Conservation (phyloP, 2,329 filamentous ascomycete species). For the Xylaria sp. region DNA sequence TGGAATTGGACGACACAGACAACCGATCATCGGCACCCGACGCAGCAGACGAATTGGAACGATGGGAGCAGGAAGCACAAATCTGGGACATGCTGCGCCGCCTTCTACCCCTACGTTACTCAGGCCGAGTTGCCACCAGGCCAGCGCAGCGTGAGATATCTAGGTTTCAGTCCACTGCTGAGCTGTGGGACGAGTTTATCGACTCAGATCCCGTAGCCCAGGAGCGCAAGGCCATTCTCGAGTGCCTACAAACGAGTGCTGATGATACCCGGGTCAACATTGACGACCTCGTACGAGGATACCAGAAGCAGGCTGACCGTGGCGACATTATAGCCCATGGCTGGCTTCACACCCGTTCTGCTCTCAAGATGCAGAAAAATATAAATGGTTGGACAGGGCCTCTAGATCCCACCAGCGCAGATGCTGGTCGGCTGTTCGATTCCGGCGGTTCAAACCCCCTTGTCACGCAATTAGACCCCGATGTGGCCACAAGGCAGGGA, state of each 20-base stretch:
- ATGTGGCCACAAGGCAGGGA: conserved; percentile 81
- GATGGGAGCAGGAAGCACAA: conserved; percentile 82
- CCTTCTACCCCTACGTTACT: conserved; percentile 73
- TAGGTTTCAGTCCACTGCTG: conserved; percentile 37
- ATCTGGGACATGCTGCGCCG: conserved; percentile 87
- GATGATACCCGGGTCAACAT: conserved; percentile 70
- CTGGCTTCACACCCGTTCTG: conserved; percentile 89
- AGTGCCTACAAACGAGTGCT: conserved; percentile 84
- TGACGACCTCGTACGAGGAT: conserved; percentile 75
- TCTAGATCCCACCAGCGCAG: conserved; percentile 66
- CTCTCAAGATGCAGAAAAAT: conserved; percentile 89
- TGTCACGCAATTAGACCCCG: conserved; percentile 89
- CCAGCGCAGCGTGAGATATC: conserved; percentile 43
- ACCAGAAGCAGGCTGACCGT: conserved; percentile 77
- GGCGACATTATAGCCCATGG: conserved; percentile 85
- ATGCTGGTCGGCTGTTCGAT: conserved; percentile 61
- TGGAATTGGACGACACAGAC: conserved; percentile 62
- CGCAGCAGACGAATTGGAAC: conserved; percentile 55
- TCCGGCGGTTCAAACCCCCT: conserved; percentile 66
- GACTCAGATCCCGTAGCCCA: conserved; percentile 72
- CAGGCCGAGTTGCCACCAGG: conserved; percentile 45
- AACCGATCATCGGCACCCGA: conserved; percentile 39
- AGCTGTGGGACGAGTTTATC: conserved; percentile 74
- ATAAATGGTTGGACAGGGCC: conserved; percentile 70
- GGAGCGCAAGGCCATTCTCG: conserved; percentile 79